Evolutionary conservation across 345 rosid genomes (phyloP).

Genomic region (Corymbia maculata): DNA sequence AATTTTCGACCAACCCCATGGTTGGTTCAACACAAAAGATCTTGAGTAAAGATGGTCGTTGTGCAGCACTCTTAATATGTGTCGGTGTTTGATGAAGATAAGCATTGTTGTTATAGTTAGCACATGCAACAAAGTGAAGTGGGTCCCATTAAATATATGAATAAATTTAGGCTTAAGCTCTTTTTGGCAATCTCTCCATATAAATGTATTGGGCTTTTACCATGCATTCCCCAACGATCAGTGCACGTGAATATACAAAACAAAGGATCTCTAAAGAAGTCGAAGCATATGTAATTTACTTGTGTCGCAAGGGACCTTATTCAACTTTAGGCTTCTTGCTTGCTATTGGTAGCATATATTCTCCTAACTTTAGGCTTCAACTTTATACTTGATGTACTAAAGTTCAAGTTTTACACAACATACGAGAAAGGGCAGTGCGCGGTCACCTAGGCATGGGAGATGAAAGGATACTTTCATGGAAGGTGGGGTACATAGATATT

Average conservation of each 20-base stretch:
- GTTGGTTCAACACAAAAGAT: too few relatives aligned
- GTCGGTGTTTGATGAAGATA: too few relatives aligned
- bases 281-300: neutral
- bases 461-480: neutral
- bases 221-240: fast-evolving
- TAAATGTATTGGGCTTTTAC: too few relatives aligned
- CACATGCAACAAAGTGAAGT: too few relatives aligned
- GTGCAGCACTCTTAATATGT: too few relatives aligned
- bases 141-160: neutral
- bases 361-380: too few relatives aligned
- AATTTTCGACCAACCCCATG: too few relatives aligned
- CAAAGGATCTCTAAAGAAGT: neutral
- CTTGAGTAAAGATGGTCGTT: too few relatives aligned
- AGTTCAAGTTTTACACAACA: neutral
- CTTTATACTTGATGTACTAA: neutral
- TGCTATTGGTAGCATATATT: neutral
- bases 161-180: fast-evolving
- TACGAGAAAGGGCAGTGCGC: neutral
- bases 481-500: neutral
- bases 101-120: too few relatives aligned
- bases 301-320: neutral
- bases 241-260: neutral
- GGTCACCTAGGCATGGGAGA: neutral
- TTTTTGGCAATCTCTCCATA: neutral
- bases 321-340: neutral